Base-by-base conservation (phyloP, 2,329 filamentous ascomycete species). In the Pseudogymnoascus sp. region DNA sequence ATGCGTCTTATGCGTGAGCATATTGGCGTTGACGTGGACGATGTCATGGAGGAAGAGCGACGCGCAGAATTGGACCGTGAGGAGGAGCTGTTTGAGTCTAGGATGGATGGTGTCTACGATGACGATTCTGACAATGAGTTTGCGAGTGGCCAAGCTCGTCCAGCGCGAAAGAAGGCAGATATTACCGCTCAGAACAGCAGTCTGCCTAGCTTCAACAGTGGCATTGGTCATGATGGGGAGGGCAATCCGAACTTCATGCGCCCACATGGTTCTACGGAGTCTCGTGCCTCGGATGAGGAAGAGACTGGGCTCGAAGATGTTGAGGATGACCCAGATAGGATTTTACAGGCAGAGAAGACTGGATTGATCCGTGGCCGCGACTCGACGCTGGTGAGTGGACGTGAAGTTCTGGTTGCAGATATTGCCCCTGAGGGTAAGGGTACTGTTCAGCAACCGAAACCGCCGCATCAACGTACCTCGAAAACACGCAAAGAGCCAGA, bases 1-100 rank as follows among this genome's bases (percentile, higher is more conserved):
- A 86, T 97, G 78, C 88, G 94, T 25, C 79, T 97, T 57, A 97
- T 97, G 94, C 84, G 93, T 64, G 94, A 99, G 74, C 94, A 99
- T 76, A 79, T 99, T 30, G 94, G 94, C n/a, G 78, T 97, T 38
- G 92, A 97, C 70, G 91, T 96, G 3, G 94, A 99, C 72, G 89
- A 90, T 69, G 87, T 97, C 63, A 84, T 90, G 70, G 90, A 94
- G 70, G 85, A 93, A 64, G 87, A 91, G 66, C 81, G 87, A 58
- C 81, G 84, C 66, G 83, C 83, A 28, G 87, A 91, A 67, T 73
- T 84, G 57, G 85, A 88, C 66, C 77, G 79, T 12, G 79, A 76
- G 63, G 67, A 71, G 47, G 73, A 80, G 58, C 73, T 76, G 28
- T 86, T 81, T 65, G 79, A 83, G 68, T 74, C 76, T 3, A 81